These are phyloP conservation scores for Mesotaenium endlicherianum DNA, from an alignment of 139 green algal genomes.

Conservation along the genomic window DNA sequence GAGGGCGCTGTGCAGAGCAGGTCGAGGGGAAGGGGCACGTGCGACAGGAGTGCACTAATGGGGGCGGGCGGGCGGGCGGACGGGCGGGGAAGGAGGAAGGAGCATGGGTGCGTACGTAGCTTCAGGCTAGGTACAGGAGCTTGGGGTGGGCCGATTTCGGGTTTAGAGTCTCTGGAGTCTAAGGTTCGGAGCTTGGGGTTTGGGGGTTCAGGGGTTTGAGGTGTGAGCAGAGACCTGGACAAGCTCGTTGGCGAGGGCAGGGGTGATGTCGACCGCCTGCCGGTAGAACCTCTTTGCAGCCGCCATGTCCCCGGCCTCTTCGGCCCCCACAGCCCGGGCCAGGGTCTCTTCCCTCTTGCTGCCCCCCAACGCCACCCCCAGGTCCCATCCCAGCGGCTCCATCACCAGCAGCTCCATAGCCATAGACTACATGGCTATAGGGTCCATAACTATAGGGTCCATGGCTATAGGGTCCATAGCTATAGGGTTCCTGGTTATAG, in stretches of 20 bases:
- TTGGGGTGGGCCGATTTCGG: not conserved
- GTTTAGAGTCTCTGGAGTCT: not conserved
- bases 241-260: conserved; percentile 70
- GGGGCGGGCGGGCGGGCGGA: too few species aligned
- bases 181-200: not conserved
- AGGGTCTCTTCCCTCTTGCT: conserved; percentile 52
- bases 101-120: not conserved
- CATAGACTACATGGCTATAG: too few species aligned
- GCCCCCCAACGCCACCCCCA: not conserved
- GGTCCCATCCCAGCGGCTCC: too few species aligned
- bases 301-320: conserved; percentile 66
- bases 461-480: too few species aligned
- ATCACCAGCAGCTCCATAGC: too few species aligned
- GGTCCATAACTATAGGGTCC: too few species aligned
- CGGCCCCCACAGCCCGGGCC: conserved; percentile 58
- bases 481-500: too few species aligned
- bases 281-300: conserved; percentile 80
- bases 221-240: too few species aligned
- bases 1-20: too few species aligned
- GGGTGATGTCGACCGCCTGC: conserved; percentile 77
- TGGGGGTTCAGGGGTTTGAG: too few species aligned
- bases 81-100: not conserved
- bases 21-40: too few species aligned
- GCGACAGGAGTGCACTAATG: too few species aligned
- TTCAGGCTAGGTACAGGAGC: not conserved